Evolutionary conservation across 2,329 filamentous ascomycete species (phyloP).

Genomic region (Clonostachys rhizophaga): DNA sequence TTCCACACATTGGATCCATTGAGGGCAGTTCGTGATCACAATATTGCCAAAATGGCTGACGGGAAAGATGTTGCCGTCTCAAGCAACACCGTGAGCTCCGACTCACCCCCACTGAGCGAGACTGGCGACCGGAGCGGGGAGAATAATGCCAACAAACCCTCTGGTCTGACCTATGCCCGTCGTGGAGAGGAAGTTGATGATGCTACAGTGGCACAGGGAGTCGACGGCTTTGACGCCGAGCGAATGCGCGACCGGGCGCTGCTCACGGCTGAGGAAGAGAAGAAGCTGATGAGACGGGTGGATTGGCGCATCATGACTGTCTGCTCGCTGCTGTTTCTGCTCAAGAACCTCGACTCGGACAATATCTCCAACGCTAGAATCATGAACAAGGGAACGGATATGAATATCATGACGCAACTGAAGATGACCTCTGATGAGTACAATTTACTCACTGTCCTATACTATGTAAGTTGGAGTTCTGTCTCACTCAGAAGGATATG

Average conservation of each 20-base stretch:
- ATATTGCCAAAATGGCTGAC: too few species aligned
- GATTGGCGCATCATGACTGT: constrained; percentile 16
- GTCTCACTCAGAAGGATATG: background rate
- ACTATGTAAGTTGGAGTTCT: constrained; percentile 22
- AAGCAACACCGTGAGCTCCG: too few species aligned
- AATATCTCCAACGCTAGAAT: constrained; percentile 36
- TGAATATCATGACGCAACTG: constrained; percentile 34
- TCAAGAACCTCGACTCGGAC: constrained; percentile 30
- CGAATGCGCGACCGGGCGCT: constrained; percentile 24
- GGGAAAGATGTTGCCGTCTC: too few species aligned
- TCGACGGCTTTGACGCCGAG: constrained; percentile 20
- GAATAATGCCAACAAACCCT: background rate
- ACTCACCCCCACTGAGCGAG: too few species aligned
- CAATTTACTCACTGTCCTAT: constrained; percentile 28
- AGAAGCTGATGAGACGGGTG: constrained; percentile 12
- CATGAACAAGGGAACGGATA: constrained; percentile 31
- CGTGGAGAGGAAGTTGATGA: constrained; percentile 11
- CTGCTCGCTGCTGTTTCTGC: constrained; percentile 31
- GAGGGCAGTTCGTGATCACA: too few species aligned
- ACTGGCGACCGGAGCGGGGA: too few species aligned
- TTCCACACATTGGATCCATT: too few species aligned
- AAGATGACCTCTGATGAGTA: constrained; percentile 31
- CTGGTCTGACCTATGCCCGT: constrained; percentile 9
- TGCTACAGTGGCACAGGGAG: constrained; percentile 9
- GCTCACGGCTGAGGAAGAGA: constrained; percentile 15